Evolutionary conservation across 495 filamentous ascomycete species (phyloP).

Genomic region (Hypomontagnella monticulosa): DNA sequence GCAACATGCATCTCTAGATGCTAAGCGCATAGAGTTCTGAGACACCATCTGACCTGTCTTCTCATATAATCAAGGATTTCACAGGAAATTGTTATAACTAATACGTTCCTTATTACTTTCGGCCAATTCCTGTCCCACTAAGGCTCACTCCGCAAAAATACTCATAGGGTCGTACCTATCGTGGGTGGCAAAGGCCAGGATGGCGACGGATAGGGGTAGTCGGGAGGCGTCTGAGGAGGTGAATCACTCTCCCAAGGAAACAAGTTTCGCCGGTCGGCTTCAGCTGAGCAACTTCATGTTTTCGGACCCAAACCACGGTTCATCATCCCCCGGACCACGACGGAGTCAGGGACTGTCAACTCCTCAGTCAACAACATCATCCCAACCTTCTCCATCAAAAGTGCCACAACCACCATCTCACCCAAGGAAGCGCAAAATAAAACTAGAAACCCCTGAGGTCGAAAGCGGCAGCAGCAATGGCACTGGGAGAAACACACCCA

Average conservation of each 20-base stretch:
- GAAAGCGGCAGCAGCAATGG: slow-evolving; percentile 19
- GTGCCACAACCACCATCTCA: slow-evolving; percentile 4
- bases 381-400: slow-evolving; percentile 16
- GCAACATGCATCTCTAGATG: slow-evolving; percentile 1
- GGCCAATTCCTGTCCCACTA: background rate
- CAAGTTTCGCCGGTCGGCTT: slow-evolving; percentile 66
- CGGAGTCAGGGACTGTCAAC: slow-evolving; percentile 34
- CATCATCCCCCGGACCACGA: slow-evolving; percentile 22
- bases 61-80: no score
- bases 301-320: slow-evolving; percentile 41
- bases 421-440: slow-evolving; percentile 40
- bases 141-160: slow-evolving; percentile 1
- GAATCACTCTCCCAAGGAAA: slow-evolving; percentile 21
- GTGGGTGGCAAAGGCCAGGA: slow-evolving; percentile 9
- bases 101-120: background rate
- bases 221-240: slow-evolving; percentile 19
- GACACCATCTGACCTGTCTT: no score
- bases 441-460: slow-evolving; percentile 12
- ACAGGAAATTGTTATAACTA: no score
- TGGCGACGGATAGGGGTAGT: slow-evolving; percentile 7
- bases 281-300: slow-evolving; percentile 59
- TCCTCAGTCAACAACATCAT: slow-evolving; percentile 27
- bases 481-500: slow-evolving; percentile 5
- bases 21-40: no score
- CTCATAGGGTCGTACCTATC: background rate